Evolutionary conservation across 768 basidiomycete species (phyloP), one percentile per base, ranked within the genome.

Genomic region (Xanthoconium purpureum): DNA sequence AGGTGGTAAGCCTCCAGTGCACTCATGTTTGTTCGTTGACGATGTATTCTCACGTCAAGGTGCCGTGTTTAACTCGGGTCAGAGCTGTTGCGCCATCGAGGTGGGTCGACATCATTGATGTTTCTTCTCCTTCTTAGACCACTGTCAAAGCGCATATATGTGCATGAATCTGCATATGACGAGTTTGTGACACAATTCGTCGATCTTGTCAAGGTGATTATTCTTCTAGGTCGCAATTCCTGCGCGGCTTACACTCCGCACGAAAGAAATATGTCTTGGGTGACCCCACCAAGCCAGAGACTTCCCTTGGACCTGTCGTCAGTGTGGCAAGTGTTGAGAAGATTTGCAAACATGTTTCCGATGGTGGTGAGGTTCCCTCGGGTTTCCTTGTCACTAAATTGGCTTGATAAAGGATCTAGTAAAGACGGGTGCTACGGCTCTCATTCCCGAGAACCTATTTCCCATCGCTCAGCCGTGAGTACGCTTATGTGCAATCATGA

Each of bases 1-100:
- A 2, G 97, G 98, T 72, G 96, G 94, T 88, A 54, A 77, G 18
- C 29, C 9, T 36, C 6, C 20, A 29, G 11, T 3, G n/a, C 36
- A n/a, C 28, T 17, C 7, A 32, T 43, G 32, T 42, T 10, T 5
- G 39, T 43, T 30, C 47, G 33, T 38, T 53, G 5, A 56, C 12
- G 24, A 13, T 11, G 1, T 20, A 6, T 20, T 29, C 20, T 29
- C 28, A 42, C 36, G 20, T 39, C 2, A 63, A 93, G 91, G 93
- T 37, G 88, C 93, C 5, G 87, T 95, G 74, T 99, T 94, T 79
- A 98, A 98, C 73, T 94, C 95, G 15, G 97, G 97, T 1, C 97
- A 99, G 73, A 95, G 93, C 60, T 98, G 96, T 72, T 98, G 96
- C 67, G 85, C 89, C 0, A 77, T 98, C 57, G 97, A 99, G 78